Evolutionary conservation across 2,329 filamentous ascomycete species (phyloP), one percentile per base, ranked within the genome.

Genomic region (Fusarium sp.): DNA sequence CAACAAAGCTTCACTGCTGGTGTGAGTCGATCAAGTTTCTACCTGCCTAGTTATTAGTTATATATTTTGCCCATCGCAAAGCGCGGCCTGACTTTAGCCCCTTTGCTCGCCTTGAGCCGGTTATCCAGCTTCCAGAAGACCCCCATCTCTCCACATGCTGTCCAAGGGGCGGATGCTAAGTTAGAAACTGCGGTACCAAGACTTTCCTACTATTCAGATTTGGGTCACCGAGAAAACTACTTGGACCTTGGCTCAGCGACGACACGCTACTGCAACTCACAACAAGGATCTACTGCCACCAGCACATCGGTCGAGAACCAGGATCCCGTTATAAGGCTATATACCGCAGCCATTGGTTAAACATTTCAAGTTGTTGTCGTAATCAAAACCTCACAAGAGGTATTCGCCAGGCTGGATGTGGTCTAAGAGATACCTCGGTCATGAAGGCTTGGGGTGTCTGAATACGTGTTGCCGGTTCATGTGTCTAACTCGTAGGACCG

Each of bases 1-100:
- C 57, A 54, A 53, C 56, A 60, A 54, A 49, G 41, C 57, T 65
- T 58, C 49, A 58, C 46, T 61, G 43, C 61, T 45, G 50, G 56
- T 53, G 65, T 66, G 61, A 69, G 51, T 54, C 53, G 29, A 41
- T 44, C 35, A 57, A 44, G 42, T 38, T 9, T 58, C 19, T 19
- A 19, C 19, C 19, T 19, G 4, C 19, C 39, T 29, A 25, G 23
- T 25, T 25, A 54, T 17, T 53, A 10, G 27, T 25, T 25, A 8
- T 41, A 17, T 49, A 33, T 29, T 17, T 41, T 17, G n/a, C 14
- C 42, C 17, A 33, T 65, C 61, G 61, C 57, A 45, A 62, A 66
- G 41, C 62, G 53, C 57, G 62, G 62, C 36, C 57, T 36, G 23
- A 13, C 44, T 32, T 47, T 55, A 65, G 56, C 56, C 44, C 50